Base-by-base conservation (phyloP, 2,329 filamentous ascomycete species). In the Epichloe brachyelytri region DNA sequence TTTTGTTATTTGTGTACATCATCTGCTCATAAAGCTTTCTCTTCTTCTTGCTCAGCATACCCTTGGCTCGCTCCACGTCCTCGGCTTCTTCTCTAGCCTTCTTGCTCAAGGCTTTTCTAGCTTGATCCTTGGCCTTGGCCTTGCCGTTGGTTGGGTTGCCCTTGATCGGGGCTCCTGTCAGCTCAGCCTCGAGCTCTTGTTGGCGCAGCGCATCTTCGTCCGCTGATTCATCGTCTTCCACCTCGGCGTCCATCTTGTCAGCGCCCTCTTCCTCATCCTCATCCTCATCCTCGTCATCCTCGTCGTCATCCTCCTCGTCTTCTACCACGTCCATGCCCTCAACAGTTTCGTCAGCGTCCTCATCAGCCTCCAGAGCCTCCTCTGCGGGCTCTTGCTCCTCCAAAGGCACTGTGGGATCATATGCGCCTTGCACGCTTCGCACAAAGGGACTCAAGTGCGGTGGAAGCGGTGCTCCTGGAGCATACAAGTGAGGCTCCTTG, bases 31-130 rank as follows among this genome's bases (percentile, higher is more conserved):
- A 85, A 62, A 96, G 74, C 82, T 96, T 96, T 62, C 93, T 79
- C 82, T 97, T 98, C 80, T 94, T 93, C 69, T 94, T 87, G 68
- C 86, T 87, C 75, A 97, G 83, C 93, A 98, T 98, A 73, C 94
- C 93, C 80, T 95, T 96, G 66, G 88, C 85, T 56, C 91, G 79
- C 68, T 95, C 89, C 53, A 94, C 70, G 61, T 97, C 90, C 68
- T 97, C 93, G 4, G 85, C 83, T 64, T 93, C 86, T 62, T 82
- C 77, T 54, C 81, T 79, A 37, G 81, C 79, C 69, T 86, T 83
- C 72, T 84, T 85, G 58, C 79, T 76, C 33, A 83, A 73, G 60
- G 80, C 80, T 63, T 86, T 85, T 58, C 75, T 79, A 15, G 80
- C 83, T 59, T 87, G 85, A 58, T 83, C 80, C 69, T 85, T 85